These are phyloP conservation scores for Chalaropsis ovoidea DNA, from an alignment of 2,329 filamentous ascomycete species.

Conservation along the genomic window DNA sequence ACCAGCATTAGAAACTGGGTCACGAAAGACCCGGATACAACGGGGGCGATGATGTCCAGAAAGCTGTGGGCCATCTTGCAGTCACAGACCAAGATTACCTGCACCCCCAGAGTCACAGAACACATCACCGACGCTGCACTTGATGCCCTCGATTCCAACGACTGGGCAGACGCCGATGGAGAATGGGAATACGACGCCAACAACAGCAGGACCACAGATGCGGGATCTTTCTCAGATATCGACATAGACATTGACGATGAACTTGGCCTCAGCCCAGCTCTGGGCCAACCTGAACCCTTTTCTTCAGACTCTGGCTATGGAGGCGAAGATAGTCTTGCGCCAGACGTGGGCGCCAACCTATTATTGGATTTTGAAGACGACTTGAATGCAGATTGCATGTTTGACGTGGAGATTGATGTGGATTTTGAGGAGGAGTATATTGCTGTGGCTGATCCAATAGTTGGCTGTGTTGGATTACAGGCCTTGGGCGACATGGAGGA, in stretches of 20 bases:
- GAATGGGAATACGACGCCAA: slow-evolving; percentile 10
- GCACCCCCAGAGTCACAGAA: not conserved
- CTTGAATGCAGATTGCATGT: not conserved
- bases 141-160: slow-evolving; percentile 11
- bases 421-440: slow-evolving; percentile 14
- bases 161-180: slow-evolving; percentile 18
- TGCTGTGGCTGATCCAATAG: not conserved
- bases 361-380: slow-evolving; percentile 6
- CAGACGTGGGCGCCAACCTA: slow-evolving; percentile 9
- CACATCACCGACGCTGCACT: not conserved
- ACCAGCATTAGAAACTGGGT: slow-evolving; percentile 16
- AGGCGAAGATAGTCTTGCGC: slow-evolving; percentile 13
- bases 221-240: slow-evolving; percentile 21
- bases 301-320: slow-evolving; percentile 14
- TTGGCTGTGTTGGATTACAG: not conserved
- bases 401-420: slow-evolving; percentile 13
- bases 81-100: slow-evolving; percentile 21
- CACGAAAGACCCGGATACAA: not conserved
- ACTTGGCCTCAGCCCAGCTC: not conserved
- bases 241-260: slow-evolving; percentile 20
- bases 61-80: slow-evolving; percentile 23
- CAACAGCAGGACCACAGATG: not conserved
- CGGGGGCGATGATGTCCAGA: slow-evolving; percentile 13
- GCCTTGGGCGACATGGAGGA: not conserved
- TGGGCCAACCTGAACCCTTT: slow-evolving; percentile 10